Evolutionary conservation across 495 filamentous ascomycete species (phyloP), one percentile per base, ranked within the genome.

Genomic region (Aspergillus haitiensis): DNA sequence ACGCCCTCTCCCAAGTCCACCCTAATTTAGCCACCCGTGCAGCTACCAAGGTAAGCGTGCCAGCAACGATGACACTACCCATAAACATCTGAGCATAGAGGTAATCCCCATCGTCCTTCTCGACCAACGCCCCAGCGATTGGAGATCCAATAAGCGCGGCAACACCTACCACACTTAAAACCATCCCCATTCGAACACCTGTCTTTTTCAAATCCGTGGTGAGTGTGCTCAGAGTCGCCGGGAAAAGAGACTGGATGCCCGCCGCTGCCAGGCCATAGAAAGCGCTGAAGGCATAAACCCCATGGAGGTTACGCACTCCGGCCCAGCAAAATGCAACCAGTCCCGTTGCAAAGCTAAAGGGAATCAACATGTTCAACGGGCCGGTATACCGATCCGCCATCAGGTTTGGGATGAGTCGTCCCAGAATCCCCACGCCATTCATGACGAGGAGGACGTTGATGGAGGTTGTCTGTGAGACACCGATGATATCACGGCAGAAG

Each of bases 101-200:
- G 75, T 84, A 90, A 9, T 67, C 58, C 0, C 86, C 83, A 31
- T 75, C 70, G 39, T 72, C 74, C 4, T 65, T 64, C 64, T 81
- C 67, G 7, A 89, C 75, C 58, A 88, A 63, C 4, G 80, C 82
- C 0, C 90, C 91, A 0, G 85, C 88, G 59, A 95, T 84, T 3
- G 91, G 89, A 10, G 89, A 82, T 0, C 90, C 90, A 32, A 87
- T 89, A 32, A 94, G 73, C 21, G 81, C 81, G 0, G 90, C 89
- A 51, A 94, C 82, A 39, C 83, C 85, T 11, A 88, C 81, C 42
- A 92, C 84, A n/a, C 82, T 86, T 58, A 94, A 87, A 31, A 87
- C 81, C 88, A 94, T 92, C 6, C 90, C 92, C 79, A 91, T 86
- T 12, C 89, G 78, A 53, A 85, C 82, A 0, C 91, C 88, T 18